A percentile compares a stretch with the other conserved stretches of the same genome.
These are phyloP conservation scores for Pichia terricola DNA, from an alignment of 1,139 yeast genomes.

Conservation along the genomic window DNA sequence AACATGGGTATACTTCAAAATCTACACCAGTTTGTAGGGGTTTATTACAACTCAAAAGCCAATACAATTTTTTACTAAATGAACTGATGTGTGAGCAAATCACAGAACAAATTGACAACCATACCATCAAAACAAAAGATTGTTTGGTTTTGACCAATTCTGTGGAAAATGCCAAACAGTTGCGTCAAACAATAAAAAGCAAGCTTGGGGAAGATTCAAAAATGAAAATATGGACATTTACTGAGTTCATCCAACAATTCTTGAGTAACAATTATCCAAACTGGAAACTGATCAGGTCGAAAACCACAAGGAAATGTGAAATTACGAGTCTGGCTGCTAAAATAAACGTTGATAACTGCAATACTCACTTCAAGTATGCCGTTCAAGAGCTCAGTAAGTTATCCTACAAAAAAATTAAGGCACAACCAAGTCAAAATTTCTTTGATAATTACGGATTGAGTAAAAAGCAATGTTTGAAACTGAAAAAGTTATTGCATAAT, in stretches of 20 bases:
- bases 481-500: constrained; percentile 5
- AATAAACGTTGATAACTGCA: background rate
- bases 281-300: constrained; percentile 1
- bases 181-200: background rate
- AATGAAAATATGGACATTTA: constrained; percentile 1
- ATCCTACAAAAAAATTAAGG: background rate
- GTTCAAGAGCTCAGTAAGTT: constrained; percentile 4
- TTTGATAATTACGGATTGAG: constrained; percentile 5
- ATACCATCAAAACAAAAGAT: background rate
- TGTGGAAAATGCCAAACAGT: background rate
- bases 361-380: constrained; percentile 3
- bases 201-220: background rate
- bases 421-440: constrained; percentile 1
- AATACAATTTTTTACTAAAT: background rate
- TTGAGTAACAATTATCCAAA: background rate
- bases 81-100: background rate
- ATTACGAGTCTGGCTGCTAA: background rate
- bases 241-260: constrained; percentile 1
- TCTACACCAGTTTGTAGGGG: background rate
- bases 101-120: background rate
- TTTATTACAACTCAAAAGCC: background rate
- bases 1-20: too few species aligned
- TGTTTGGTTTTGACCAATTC: background rate
- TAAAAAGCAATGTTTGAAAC: background rate
- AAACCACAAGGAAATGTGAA: background rate